phyloP scores from a whole-genome alignment of 2,329 filamentous ascomycete species.

The Escovopsis sp. region DNA sequence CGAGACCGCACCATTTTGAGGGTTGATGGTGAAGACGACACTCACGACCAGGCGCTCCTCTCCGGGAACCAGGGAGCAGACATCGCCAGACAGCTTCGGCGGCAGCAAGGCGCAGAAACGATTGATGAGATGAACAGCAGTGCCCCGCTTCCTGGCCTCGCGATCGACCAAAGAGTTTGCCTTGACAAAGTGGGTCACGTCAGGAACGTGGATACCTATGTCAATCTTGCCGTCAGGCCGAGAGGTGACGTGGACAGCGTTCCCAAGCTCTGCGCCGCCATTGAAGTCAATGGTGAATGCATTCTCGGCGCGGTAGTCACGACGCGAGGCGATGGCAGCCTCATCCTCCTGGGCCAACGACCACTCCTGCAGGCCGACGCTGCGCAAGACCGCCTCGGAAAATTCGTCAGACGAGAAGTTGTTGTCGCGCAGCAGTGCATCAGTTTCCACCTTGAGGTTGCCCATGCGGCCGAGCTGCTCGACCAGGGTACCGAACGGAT shows the following conservation, averaged over 20 bases:
- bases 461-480: constrained; percentile 97
- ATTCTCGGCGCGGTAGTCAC: constrained; percentile 79
- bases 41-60: constrained; percentile 84
- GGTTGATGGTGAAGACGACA: constrained; percentile 83
- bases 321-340: constrained; percentile 54
- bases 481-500: constrained; percentile 93
- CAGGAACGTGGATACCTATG: constrained; percentile 87
- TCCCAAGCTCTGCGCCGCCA: constrained; percentile 74
- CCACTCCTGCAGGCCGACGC: constrained; percentile 86
- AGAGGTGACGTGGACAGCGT: constrained; percentile 83
- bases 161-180: constrained; percentile 87
- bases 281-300: constrained; percentile 89
- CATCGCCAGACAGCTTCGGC: constrained; percentile 66
- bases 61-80: constrained; percentile 77
- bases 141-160: constrained; percentile 95
- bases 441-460: constrained; percentile 92
- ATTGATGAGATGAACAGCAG: constrained; percentile 88
- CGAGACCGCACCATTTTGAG: constrained; percentile 59
- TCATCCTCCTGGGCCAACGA: constrained; percentile 73
- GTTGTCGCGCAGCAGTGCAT: constrained; percentile 92
- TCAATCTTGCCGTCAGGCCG: constrained; percentile 76
- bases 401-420: constrained; percentile 98
- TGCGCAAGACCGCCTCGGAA: constrained; percentile 88
- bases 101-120: constrained; percentile 79
- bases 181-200: constrained; percentile 95